Percentiles rank a stretch among this genome's conserved stretches.
These are phyloP conservation scores for Populus deltoides DNA, from an alignment of 345 rosid genomes.

Conservation along the genomic window DNA sequence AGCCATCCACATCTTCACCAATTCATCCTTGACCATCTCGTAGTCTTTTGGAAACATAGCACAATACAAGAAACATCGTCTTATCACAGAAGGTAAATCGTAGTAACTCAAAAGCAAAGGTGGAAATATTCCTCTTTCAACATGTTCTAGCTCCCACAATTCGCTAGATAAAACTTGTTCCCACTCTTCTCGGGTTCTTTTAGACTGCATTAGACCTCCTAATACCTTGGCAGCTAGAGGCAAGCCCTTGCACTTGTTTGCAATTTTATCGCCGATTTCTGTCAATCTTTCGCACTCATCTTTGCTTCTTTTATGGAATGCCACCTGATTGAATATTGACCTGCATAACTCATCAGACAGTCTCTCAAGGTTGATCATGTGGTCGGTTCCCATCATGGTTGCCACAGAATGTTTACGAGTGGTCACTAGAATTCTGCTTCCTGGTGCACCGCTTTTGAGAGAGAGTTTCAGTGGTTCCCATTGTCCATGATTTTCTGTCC, in stretches of 20 bases:
- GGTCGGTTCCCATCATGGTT: background rate
- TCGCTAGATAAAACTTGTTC: background rate
- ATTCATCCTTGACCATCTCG: too few species aligned
- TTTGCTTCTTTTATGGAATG: background rate
- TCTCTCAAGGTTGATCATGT: background rate
- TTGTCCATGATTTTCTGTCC: background rate
- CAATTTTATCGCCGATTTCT: background rate
- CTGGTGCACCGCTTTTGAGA: background rate
- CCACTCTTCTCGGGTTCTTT: background rate
- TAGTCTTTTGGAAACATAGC: too few species aligned
- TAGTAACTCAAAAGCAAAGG: too few species aligned
- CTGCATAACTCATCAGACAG: background rate
- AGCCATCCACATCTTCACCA: too few species aligned
- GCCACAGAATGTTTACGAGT: too few species aligned
- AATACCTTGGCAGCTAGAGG: background rate
- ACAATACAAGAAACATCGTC: too few species aligned
- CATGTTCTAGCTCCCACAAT: background rate
- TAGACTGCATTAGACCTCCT: background rate
- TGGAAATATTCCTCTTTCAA: too few species aligned
- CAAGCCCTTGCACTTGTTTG: background rate
- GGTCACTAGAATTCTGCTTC: constrained; percentile 3
- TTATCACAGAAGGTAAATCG: too few species aligned
- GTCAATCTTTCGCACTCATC: background rate
- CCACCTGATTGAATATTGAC: background rate
- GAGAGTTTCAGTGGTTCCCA: constrained; percentile 1